Conservation (phyloP, 139 green algal genomes). For the Medakamo hakoo region DNA sequence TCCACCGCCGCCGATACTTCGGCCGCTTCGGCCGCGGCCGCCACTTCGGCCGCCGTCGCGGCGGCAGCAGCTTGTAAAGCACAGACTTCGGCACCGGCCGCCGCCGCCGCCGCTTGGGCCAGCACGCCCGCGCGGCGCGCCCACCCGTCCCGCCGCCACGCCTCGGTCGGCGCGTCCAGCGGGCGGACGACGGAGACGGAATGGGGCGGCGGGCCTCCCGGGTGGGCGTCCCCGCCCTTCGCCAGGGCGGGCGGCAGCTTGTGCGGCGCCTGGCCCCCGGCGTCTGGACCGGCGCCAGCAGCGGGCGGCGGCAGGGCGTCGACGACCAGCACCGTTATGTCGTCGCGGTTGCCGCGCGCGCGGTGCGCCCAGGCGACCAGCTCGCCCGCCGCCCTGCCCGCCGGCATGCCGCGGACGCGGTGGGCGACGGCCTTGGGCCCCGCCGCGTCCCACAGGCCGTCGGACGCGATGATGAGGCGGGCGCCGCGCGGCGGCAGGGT, state of each 20-base stretch:
- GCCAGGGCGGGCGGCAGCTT: background rate
- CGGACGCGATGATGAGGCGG: conserved; percentile 65
- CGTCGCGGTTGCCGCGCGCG: conserved; percentile 28
- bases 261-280: no score
- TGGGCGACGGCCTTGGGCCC: conserved; percentile 44
- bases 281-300: background rate
- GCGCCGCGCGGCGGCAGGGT: conserved; percentile 53
- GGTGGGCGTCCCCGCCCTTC: background rate
- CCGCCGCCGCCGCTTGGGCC: background rate
- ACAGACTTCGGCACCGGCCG: background rate
- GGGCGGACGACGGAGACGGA: background rate
- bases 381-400: conserved; percentile 26
- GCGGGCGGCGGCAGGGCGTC: background rate
- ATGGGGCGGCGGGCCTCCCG: no score
- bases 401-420: conserved; percentile 21
- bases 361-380: conserved; percentile 33
- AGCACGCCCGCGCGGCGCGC: background rate
- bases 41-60: background rate
- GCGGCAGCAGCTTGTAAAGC: background rate
- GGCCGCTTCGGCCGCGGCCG: background rate
- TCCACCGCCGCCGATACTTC: no score
- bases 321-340: conserved; percentile 22
- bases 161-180: background rate
- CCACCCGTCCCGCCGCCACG: background rate
- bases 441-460: conserved; percentile 81